These are phyloP conservation scores for Gymnopus androsaceus DNA, from an alignment of 1,284 basidiomycete genomes.

Conservation along the genomic window DNA sequence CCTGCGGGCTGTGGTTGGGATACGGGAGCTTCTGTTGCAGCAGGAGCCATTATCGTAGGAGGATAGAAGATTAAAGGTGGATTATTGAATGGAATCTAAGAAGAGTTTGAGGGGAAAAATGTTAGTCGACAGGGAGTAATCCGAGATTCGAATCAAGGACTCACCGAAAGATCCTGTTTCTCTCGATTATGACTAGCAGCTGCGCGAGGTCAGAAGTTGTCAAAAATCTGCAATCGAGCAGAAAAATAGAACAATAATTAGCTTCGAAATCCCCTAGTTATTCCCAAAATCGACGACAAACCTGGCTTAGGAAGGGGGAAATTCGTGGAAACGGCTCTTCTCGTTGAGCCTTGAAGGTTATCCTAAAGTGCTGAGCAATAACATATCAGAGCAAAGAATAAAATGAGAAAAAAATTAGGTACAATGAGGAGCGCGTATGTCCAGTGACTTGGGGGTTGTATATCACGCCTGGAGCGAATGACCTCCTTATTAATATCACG, in stretches of 20 bases:
- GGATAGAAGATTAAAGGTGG: not conserved
- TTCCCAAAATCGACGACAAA: no score
- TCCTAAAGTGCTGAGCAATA: no score
- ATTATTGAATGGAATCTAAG: not conserved
- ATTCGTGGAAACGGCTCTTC: no score
- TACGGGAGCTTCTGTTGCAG: slow-evolving; percentile 8
- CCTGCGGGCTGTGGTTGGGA: not conserved
- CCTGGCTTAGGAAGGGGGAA: no score
- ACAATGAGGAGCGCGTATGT: slow-evolving; percentile 10
- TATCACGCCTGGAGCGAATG: not conserved
- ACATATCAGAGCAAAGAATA: no score
- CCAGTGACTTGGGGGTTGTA: not conserved
- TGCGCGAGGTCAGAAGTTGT: no score
- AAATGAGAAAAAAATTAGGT: not conserved
- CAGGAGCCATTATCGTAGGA: slow-evolving; percentile 9
- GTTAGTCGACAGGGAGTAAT: not conserved
- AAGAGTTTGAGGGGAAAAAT: not conserved
- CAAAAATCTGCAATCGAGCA: no score
- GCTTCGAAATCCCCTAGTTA: no score
- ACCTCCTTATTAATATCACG: no score
- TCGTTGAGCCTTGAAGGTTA: no score
- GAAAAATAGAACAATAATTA: no score
- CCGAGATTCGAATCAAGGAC: not conserved
- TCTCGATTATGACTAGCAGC: no score
- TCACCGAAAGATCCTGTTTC: not conserved